Conservation (phyloP, 2,329 filamentous ascomycete genomes). For the Sordariomycetes sp. region DNA sequence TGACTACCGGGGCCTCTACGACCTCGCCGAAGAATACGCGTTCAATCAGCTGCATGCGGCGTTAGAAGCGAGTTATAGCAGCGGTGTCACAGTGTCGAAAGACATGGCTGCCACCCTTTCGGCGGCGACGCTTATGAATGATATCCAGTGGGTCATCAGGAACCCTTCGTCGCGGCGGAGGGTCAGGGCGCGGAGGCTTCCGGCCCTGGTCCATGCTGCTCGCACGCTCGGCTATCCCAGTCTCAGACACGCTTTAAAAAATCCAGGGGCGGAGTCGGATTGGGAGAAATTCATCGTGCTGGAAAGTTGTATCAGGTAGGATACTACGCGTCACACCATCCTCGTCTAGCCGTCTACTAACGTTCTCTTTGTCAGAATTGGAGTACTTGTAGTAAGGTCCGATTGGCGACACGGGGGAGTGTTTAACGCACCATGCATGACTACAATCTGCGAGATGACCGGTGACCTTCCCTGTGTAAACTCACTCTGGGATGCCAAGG, state of each 20-base stretch:
- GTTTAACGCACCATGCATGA: slow-evolving; percentile 11
- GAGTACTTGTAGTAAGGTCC: slow-evolving; percentile 10
- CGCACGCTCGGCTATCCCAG: not conserved
- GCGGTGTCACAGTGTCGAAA: not conserved
- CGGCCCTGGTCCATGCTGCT: not conserved
- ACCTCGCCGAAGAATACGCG: slow-evolving; percentile 2
- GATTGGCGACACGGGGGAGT: slow-evolving; percentile 16
- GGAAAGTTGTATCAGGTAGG: slow-evolving; percentile 10
- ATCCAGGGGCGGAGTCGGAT: not conserved
- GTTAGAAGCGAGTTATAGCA: not conserved
- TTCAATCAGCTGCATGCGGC: not conserved
- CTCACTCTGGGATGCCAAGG: slow-evolving; percentile 13
- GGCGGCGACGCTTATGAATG: not conserved
- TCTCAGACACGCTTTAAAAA: not conserved
- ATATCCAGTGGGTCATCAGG: not conserved
- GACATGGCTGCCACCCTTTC: not conserved
- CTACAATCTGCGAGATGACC: slow-evolving; percentile 11
- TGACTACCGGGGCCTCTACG: not conserved
- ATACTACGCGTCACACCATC: not conserved
- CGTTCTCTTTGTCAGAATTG: slow-evolving; percentile 6
- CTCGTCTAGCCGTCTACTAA: not conserved
- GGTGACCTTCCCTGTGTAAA: slow-evolving; percentile 12
- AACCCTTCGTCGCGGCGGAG: not conserved
- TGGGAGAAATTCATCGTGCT: slow-evolving; percentile 9
- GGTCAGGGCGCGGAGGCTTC: not conserved